Percentiles rank a stretch among this genome's conserved stretches.
phyloP scores from a whole-genome alignment of 768 basidiomycete species.

The Pleurotus salmoneostramineus region DNA sequence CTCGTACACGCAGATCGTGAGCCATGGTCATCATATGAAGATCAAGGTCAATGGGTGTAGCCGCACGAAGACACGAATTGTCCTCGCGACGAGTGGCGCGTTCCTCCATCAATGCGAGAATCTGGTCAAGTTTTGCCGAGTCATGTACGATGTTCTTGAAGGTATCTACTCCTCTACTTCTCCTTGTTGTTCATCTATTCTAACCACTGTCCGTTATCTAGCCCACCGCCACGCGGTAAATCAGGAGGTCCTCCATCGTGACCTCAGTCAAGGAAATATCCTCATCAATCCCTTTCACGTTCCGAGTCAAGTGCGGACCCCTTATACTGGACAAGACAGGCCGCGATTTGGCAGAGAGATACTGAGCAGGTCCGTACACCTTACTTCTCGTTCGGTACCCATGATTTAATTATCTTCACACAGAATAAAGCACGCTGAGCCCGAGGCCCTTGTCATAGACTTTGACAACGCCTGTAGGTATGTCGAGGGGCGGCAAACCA shows the following conservation, averaged over 20 bases:
- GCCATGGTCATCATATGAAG: background rate
- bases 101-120: background rate
- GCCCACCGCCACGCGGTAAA: background rate
- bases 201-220: background rate
- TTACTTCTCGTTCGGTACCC: too few relatives aligned
- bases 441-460: too few relatives aligned
- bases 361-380: background rate
- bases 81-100: background rate
- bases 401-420: too few relatives aligned
- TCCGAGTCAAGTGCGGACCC: too few relatives aligned
- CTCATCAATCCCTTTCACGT: background rate
- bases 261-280: slow-evolving; percentile 1
- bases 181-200: too few relatives aligned
- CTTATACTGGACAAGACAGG: background rate
- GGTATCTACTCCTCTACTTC: background rate
- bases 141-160: slow-evolving; percentile 7
- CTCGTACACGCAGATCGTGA: background rate
- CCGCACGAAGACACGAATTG: background rate
- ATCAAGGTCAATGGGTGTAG: background rate
- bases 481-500: too few relatives aligned
- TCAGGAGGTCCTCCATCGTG: background rate
- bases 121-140: background rate
- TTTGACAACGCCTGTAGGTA: too few relatives aligned
- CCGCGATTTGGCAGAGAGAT: background rate
- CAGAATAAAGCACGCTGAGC: too few relatives aligned